These are phyloP conservation scores for Calocybe cyanea DNA, from an alignment of 768 basidiomycete genomes.

Conservation along the genomic window DNA sequence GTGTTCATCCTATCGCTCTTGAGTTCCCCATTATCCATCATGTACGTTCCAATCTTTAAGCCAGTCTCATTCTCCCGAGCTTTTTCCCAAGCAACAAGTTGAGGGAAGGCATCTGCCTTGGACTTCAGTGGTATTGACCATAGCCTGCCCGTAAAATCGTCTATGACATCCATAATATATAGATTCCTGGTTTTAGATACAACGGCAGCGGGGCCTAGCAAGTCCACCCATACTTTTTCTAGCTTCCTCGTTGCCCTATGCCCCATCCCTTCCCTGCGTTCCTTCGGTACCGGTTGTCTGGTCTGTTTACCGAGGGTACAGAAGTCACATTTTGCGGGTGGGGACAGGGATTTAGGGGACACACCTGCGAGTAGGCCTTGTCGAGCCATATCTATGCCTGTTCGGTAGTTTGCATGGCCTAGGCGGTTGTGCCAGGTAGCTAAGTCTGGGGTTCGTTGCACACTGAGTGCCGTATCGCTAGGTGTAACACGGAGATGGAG, in stretches of 20 bases:
- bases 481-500: background rate
- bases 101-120: background rate
- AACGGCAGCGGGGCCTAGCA: background rate
- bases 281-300: constrained; percentile 26
- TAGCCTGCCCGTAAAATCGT: background rate
- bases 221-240: no score
- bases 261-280: constrained; percentile 19
- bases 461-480: background rate
- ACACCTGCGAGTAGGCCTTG: no score
- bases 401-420: constrained; percentile 6
- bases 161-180: no score
- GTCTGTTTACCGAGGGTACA: constrained; percentile 39
- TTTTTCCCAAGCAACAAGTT: no score
- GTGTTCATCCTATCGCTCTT: constrained; percentile 4
- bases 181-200: background rate
- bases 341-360: no score
- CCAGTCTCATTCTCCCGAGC: constrained; percentile 10
- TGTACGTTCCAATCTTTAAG: no score
- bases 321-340: no score
- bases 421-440: constrained; percentile 3
- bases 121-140: background rate
- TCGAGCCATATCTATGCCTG: constrained; percentile 5
- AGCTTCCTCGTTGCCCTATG: background rate
- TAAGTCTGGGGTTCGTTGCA: background rate
- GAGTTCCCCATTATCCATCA: no score